These are phyloP conservation scores for Geotrichum klebahnii DNA, from an alignment of 1,139 yeast genomes.

Conservation along the genomic window DNA sequence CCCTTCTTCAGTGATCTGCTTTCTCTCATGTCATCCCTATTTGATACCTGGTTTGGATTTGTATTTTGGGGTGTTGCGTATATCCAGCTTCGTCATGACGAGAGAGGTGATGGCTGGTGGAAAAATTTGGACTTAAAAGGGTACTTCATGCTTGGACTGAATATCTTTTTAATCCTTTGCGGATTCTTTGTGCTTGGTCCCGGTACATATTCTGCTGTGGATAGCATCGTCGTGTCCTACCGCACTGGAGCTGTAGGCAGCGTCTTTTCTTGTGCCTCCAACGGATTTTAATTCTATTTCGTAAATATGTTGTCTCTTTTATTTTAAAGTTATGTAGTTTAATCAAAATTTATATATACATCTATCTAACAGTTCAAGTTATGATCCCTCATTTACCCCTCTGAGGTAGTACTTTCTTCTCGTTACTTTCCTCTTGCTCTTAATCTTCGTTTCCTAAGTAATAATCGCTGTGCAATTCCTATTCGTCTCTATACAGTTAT, in stretches of 20 bases:
- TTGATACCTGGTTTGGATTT: constrained; percentile 64
- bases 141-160: constrained; percentile 36
- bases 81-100: constrained; percentile 39
- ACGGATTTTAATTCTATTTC: constrained; percentile 35
- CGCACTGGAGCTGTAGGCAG: constrained; percentile 48
- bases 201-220: constrained; percentile 53
- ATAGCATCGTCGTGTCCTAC: constrained; percentile 51
- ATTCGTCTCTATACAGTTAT: too few relatives aligned
- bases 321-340: background rate
- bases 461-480: too few relatives aligned
- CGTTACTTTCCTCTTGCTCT: too few relatives aligned
- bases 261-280: constrained; percentile 50
- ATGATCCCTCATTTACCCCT: too few relatives aligned
- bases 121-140: constrained; percentile 30
- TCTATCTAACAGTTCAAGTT: too few relatives aligned
- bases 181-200: constrained; percentile 58
- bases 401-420: too few relatives aligned
- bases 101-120: constrained; percentile 35
- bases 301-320: background rate
- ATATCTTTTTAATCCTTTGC: constrained; percentile 43
- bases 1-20: constrained; percentile 59
- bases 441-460: too few relatives aligned
- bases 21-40: constrained; percentile 58
- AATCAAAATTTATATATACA: too few relatives aligned
- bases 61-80: constrained; percentile 64